These are phyloP conservation scores for Byssoonygena ceratinophila DNA, from an alignment of 2,329 filamentous ascomycete species.

Conservation along the genomic window DNA sequence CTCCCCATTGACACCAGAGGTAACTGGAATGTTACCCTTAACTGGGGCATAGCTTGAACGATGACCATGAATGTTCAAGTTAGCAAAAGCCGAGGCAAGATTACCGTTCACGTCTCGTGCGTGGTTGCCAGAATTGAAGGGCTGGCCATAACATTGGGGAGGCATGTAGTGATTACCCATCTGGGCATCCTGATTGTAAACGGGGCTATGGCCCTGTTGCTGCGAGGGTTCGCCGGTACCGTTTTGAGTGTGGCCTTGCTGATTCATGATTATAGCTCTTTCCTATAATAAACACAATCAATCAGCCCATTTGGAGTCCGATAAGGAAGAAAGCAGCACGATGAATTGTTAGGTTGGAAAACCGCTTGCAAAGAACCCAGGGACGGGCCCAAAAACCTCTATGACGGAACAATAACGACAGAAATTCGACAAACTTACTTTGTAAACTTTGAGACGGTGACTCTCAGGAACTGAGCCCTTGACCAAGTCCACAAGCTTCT, in stretches of 20 bases:
- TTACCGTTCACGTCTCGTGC: slow-evolving; percentile 18
- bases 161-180: slow-evolving; percentile 19
- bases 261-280: slow-evolving; percentile 19
- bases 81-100: slow-evolving; percentile 22
- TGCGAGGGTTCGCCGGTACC: slow-evolving; percentile 14
- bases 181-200: slow-evolving; percentile 22
- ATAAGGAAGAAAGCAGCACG: neutral
- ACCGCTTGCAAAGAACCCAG: too few species aligned
- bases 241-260: slow-evolving; percentile 21
- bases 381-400: neutral
- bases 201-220: slow-evolving; percentile 18
- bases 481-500: slow-evolving; percentile 13
- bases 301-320: neutral
- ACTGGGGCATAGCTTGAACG: slow-evolving; percentile 23
- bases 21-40: slow-evolving; percentile 22
- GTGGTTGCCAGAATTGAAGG: slow-evolving; percentile 11
- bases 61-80: slow-evolving; percentile 24
- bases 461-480: slow-evolving; percentile 1
- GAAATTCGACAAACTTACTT: neutral
- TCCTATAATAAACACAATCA: neutral
- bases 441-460: neutral
- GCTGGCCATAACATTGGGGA: slow-evolving; percentile 19
- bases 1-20: slow-evolving; percentile 23
- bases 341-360: too few species aligned
- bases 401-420: neutral